phyloP scores from a whole-genome alignment of 305 asterid genomes.

The Solanum hybrid region DNA sequence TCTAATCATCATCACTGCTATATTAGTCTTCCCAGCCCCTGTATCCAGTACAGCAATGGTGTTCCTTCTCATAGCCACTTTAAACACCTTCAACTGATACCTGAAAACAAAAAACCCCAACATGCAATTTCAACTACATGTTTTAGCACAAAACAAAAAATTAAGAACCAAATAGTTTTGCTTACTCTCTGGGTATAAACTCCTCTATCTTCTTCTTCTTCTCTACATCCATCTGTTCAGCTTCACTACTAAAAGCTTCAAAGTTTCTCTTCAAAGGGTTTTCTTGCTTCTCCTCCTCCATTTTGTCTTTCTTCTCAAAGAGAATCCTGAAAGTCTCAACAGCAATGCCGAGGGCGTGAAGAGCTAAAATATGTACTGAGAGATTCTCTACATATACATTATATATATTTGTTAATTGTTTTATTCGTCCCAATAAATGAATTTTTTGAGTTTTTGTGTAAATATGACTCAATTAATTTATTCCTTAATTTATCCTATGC shows the following conservation, averaged over 20 bases:
- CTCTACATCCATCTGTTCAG: slow-evolving; percentile 35
- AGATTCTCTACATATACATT: background rate
- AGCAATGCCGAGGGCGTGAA: slow-evolving; percentile 1
- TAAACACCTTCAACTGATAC: slow-evolving; percentile 49
- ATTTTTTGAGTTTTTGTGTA: background rate
- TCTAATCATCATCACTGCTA: slow-evolving; percentile 62
- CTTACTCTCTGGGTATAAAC: slow-evolving; percentile 49
- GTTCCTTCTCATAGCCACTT: slow-evolving; percentile 70
- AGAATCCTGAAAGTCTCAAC: background rate
- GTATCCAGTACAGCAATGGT: slow-evolving; percentile 59
- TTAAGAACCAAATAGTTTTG: background rate
- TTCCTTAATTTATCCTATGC: background rate
- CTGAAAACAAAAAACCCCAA: slow-evolving; percentile 21
- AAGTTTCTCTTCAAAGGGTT: slow-evolving; percentile 44
- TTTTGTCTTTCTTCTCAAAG: background rate
- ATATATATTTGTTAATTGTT: background rate
- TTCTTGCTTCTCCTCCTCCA: slow-evolving; percentile 28
- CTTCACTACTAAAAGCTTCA: slow-evolving; percentile 22
- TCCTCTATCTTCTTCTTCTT: slow-evolving; percentile 10
- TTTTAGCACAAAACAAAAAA: background rate
- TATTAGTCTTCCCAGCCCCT: slow-evolving; percentile 50
- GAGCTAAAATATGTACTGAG: background rate
- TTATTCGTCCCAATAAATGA: background rate
- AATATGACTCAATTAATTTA: background rate
- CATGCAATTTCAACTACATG: slow-evolving; percentile 5